Evolutionary conservation across 768 basidiomycete genomes (phyloP).

Genomic region (Cytidiella melzeri): DNA sequence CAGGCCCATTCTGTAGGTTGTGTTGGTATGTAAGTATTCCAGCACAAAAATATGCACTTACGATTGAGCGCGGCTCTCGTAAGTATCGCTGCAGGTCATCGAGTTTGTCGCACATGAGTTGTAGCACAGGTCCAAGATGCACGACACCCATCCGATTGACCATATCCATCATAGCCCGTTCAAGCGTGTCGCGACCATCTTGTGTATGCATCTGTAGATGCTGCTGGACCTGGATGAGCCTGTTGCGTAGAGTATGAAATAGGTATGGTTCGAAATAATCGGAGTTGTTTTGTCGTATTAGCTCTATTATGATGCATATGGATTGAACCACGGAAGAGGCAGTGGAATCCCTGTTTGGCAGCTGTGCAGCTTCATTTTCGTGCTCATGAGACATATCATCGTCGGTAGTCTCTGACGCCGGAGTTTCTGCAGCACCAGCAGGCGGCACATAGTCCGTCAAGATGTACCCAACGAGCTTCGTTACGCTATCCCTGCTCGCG

Average conservation of each 20-base stretch:
- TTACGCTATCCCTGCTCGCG: constrained; percentile 64
- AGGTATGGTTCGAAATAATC: constrained; percentile 98
- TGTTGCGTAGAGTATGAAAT: constrained; percentile 88
- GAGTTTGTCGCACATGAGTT: constrained; percentile 63
- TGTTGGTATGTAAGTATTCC: neutral
- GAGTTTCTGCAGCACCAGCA: neutral
- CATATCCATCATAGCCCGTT: constrained; percentile 73
- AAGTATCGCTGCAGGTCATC: constrained; percentile 67
- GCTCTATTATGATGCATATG: constrained; percentile 84
- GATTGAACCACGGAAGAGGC: constrained; percentile 82
- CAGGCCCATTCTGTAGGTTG: constrained; percentile 49
- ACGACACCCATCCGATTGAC: constrained; percentile 86
- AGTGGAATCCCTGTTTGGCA: constrained; percentile 43
- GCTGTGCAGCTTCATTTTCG: constrained; percentile 17
- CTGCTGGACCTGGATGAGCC: constrained; percentile 84
- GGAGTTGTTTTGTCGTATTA: constrained; percentile 96
- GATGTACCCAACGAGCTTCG: constrained; percentile 69
- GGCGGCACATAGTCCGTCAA: constrained; percentile 50
- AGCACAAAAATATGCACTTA: constrained; percentile 31
- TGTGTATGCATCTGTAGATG: constrained; percentile 45
- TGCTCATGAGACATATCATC: constrained; percentile 5
- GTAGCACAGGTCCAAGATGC: constrained; percentile 78
- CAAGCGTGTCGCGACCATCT: constrained; percentile 59
- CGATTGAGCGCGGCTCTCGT: constrained; percentile 67
- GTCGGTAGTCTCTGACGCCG: neutral